A percentile compares a stretch with the other conserved stretches of the same genome.
phyloP scores from a whole-genome alignment of 1,139 yeast species.

The Sugiyamaella novakii region DNA sequence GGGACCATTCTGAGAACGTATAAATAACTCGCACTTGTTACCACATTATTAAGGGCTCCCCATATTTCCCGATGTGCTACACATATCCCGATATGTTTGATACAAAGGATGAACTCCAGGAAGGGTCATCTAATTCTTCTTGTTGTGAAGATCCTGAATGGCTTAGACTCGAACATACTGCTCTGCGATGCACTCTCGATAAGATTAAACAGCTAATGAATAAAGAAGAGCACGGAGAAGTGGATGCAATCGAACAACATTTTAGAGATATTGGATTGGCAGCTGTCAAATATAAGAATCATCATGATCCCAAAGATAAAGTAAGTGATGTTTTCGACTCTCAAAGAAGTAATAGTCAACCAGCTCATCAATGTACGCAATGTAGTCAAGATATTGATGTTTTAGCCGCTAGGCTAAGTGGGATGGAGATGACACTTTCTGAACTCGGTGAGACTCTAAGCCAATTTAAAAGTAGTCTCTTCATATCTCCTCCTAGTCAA shows the following conservation, averaged over 20 bases:
- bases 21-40: no score
- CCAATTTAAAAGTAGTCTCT: neutral
- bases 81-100: conserved; percentile 14
- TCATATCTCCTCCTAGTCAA: conserved; percentile 1
- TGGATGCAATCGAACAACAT: conserved; percentile 17
- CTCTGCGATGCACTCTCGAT: conserved; percentile 13
- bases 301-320: neutral
- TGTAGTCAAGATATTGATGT: conserved; percentile 9
- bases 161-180: conserved; percentile 13
- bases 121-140: neutral
- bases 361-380: neutral
- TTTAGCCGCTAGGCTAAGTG: conserved; percentile 7
- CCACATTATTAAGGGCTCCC: no score
- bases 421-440: conserved; percentile 8
- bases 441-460: conserved; percentile 6
- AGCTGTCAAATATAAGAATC: conserved; percentile 9
- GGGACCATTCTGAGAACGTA: no score
- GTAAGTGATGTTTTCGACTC: neutral
- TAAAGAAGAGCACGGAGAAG: conserved; percentile 11
- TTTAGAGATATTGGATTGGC: conserved; percentile 12
- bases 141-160: conserved; percentile 7
- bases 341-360: neutral
- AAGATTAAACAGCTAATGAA: conserved; percentile 11
- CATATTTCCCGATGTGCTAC: conserved; percentile 14
- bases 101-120: conserved; percentile 2